A percentile compares a stretch with the other conserved stretches of the same genome.
phyloP scores from a whole-genome alignment of 768 basidiomycete species.

The Mycena leptocephala region DNA sequence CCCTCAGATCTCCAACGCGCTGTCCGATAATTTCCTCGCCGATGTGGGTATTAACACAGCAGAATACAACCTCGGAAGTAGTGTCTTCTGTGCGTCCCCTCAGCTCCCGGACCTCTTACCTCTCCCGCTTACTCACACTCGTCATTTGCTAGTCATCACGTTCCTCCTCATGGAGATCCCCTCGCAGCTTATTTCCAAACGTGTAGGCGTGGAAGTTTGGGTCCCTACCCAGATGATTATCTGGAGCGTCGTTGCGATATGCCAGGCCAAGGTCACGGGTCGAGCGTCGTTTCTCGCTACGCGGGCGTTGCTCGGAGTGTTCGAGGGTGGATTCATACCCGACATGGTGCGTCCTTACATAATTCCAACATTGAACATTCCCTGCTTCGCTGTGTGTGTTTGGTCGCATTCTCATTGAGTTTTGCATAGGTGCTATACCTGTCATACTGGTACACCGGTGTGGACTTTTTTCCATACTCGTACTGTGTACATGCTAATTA shows the following conservation, averaged over 20 bases:
- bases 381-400: neutral
- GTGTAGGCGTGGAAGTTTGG: neutral
- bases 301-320: neutral
- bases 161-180: constrained; percentile 2
- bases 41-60: neutral
- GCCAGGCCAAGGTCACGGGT: neutral
- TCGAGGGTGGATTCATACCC: neutral
- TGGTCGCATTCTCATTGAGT: neutral
- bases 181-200: neutral
- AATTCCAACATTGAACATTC: neutral
- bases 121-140: neutral
- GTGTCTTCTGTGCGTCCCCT: neutral
- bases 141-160: neutral
- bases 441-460: neutral
- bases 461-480: neutral
- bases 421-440: constrained; percentile 1
- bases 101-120: neutral
- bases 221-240: constrained; percentile 1
- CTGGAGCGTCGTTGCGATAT: neutral
- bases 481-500: neutral
- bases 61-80: neutral
- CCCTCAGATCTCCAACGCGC: neutral
- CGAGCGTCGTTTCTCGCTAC: neutral
- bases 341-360: neutral
- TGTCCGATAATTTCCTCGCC: neutral